phyloP scores from a whole-genome alignment of 805 yeast genomes.

The Tetrapisispora fleetii region DNA sequence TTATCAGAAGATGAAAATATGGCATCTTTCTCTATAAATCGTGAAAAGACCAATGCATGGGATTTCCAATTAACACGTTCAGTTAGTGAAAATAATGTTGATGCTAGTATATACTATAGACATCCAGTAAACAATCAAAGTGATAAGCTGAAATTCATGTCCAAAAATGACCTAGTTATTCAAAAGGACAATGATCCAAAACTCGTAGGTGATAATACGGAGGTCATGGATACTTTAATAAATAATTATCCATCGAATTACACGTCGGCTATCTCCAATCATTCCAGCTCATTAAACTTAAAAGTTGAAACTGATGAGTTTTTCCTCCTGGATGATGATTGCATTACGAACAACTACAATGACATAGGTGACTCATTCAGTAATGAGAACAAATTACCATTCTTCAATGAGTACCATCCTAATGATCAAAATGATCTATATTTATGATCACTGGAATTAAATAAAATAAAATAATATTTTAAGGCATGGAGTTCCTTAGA shows the following conservation, averaged over 20 bases:
- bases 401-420: background rate
- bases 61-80: constrained; percentile 1
- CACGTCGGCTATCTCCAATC: background rate
- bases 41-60: background rate
- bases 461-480: background rate
- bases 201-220: background rate
- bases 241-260: background rate
- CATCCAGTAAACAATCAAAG: background rate
- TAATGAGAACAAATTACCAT: background rate
- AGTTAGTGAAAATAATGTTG: background rate
- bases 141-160: background rate
- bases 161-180: background rate
- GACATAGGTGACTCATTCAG: background rate
- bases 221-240: background rate
- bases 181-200: background rate
- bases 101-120: background rate
- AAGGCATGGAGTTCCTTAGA: no score
- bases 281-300: background rate
- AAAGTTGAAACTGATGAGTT: background rate
- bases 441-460: background rate
- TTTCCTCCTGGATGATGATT: background rate
- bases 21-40: background rate
- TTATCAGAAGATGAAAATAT: background rate
- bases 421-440: background rate
- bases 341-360: background rate